phyloP scores from a whole-genome alignment of 2,329 filamentous ascomycete species.

The Fusarium torreyae region DNA sequence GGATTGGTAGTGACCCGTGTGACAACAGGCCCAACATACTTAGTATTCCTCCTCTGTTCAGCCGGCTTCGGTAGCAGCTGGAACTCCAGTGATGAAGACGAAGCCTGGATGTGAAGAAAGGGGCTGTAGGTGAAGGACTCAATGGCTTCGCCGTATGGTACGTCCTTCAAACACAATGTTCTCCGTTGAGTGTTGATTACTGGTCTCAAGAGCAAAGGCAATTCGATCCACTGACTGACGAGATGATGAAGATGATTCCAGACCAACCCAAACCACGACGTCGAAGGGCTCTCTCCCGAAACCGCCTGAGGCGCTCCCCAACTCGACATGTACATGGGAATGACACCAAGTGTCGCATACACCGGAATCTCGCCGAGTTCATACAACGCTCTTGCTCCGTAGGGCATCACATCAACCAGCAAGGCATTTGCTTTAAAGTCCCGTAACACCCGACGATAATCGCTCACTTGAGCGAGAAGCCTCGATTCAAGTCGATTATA shows the following conservation, averaged over 20 bases:
- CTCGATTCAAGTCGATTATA: constrained; percentile 48
- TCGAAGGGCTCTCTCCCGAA: constrained; percentile 53
- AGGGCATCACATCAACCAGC: constrained; percentile 58
- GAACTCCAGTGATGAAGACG: constrained; percentile 55
- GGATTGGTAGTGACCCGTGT: constrained; percentile 32
- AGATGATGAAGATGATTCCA: constrained; percentile 51
- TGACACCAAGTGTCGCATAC: constrained; percentile 59
- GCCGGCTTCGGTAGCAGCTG: constrained; percentile 44
- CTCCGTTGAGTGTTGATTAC: constrained; percentile 53
- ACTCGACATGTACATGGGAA: constrained; percentile 56
- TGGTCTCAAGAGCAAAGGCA: constrained; percentile 50
- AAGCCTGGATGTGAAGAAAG: constrained; percentile 58
- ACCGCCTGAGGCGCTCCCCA: constrained; percentile 51
- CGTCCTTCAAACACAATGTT: constrained; percentile 46
- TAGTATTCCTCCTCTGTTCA: constrained; percentile 38
- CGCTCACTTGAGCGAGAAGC: constrained; percentile 55
- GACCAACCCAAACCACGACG: constrained; percentile 45
- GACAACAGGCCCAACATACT: constrained; percentile 56
- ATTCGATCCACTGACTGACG: constrained; percentile 47
- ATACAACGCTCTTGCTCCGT: constrained; percentile 55
- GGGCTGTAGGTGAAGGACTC: constrained; percentile 57
- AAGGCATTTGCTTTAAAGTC: constrained; percentile 52
- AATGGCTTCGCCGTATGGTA: constrained; percentile 51
- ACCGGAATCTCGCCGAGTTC: constrained; percentile 55
- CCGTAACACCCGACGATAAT: constrained; percentile 53